Evolutionary conservation across 768 basidiomycete species (phyloP).

Genomic region (Termitomyces sp.): DNA sequence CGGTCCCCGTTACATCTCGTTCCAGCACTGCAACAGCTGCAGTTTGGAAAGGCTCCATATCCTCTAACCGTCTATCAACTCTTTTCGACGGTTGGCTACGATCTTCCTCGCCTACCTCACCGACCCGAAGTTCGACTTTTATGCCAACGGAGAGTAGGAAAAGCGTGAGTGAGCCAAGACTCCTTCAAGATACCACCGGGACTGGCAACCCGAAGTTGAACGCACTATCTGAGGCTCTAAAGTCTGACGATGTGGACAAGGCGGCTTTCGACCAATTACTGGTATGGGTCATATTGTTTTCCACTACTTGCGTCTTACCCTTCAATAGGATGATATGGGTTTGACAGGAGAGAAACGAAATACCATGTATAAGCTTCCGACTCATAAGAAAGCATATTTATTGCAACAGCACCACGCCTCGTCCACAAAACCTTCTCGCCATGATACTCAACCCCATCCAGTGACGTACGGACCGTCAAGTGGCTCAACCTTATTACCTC

Average conservation of each 20-base stretch:
- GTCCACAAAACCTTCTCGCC: constrained; percentile 19
- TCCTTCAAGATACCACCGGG: constrained; percentile 45
- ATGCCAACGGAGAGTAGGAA: constrained; percentile 40
- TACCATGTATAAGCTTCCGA: constrained; percentile 57
- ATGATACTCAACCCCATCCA: constrained; percentile 30
- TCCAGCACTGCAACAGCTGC: constrained; percentile 22
- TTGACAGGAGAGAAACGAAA: constrained; percentile 67
- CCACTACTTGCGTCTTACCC: constrained; percentile 5
- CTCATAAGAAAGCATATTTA: constrained; percentile 63
- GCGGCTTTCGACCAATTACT: constrained; percentile 67
- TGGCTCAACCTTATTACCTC: constrained; percentile 53
- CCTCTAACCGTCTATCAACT: constrained; percentile 59
- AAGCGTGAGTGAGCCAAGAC: constrained; percentile 70
- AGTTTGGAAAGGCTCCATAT: constrained; percentile 51
- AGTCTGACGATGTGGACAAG: constrained; percentile 30
- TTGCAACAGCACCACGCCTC: constrained; percentile 51
- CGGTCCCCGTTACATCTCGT: constrained; percentile 18
- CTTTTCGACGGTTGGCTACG: constrained; percentile 67
- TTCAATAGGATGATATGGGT: constrained; percentile 63
- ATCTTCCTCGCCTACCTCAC: constrained; percentile 35
- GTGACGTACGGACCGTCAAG: constrained; percentile 60
- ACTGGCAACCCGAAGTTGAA: constrained; percentile 21
- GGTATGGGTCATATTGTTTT: constrained; percentile 31
- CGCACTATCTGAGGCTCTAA: constrained; percentile 22
- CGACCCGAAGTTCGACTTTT: constrained; percentile 29